These are phyloP conservation scores for Oleoguttula mirabilis DNA, from an alignment of 495 filamentous ascomycete species.

Conservation along the genomic window DNA sequence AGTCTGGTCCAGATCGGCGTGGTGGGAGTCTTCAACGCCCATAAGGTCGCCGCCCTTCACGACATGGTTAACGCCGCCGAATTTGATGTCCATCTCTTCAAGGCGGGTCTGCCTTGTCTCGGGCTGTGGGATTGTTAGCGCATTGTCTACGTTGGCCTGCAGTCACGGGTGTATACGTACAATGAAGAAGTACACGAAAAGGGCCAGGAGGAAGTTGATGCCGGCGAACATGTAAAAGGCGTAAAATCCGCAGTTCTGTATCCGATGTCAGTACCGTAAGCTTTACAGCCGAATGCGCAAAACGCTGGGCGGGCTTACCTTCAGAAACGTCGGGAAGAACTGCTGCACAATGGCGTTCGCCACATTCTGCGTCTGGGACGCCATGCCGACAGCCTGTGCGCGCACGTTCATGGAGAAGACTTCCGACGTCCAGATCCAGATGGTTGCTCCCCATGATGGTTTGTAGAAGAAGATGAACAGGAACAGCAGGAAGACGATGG, in stretches of 20 bases:
- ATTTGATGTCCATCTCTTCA: constrained; percentile 53
- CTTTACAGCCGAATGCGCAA: neutral
- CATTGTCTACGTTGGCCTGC: too few relatives aligned
- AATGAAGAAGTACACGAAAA: constrained; percentile 54
- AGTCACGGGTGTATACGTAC: too few relatives aligned
- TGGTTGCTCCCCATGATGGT: constrained; percentile 54
- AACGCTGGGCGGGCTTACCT: constrained; percentile 31
- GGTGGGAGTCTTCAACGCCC: neutral
- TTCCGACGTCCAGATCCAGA: constrained; percentile 57
- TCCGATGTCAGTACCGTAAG: neutral
- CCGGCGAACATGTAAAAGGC: constrained; percentile 42
- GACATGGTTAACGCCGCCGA: constrained; percentile 48
- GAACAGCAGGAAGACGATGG: constrained; percentile 52
- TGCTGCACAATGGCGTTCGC: constrained; percentile 53
- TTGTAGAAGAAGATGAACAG: constrained; percentile 60
- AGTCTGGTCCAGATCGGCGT: neutral
- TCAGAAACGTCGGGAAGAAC: constrained; percentile 55
- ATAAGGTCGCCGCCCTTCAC: constrained; percentile 33
- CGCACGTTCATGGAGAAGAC: constrained; percentile 57
- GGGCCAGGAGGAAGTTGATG: constrained; percentile 46
- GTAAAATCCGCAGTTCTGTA: constrained; percentile 34
- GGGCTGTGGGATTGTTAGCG: too few relatives aligned
- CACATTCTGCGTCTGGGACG: constrained; percentile 53
- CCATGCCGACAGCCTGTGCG: constrained; percentile 57
- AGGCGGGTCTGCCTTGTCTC: constrained; percentile 59